Evolutionary conservation across 345 rosid genomes (phyloP).

Genomic region (Aquilaria yunnanensis): DNA sequence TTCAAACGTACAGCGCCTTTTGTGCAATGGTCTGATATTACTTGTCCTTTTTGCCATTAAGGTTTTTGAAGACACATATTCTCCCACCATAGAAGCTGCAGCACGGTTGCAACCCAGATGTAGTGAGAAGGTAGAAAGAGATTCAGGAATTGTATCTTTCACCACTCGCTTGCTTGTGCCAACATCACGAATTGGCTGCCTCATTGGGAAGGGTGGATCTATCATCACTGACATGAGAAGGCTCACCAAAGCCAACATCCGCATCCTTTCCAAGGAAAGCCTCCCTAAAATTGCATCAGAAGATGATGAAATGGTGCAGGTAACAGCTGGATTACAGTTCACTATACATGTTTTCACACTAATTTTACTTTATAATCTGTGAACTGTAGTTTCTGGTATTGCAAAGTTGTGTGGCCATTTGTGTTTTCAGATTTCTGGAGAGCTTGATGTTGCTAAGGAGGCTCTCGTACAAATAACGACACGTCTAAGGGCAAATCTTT

Average conservation of each 20-base stretch:
- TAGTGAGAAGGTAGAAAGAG: conserved; percentile 90
- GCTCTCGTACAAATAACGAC: conserved; percentile 81
- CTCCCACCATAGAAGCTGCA: conserved; percentile 90
- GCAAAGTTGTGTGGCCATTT: background rate
- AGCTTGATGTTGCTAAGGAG: conserved; percentile 91
- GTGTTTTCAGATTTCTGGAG: conserved; percentile 70
- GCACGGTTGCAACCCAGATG: conserved; percentile 86
- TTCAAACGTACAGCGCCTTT: background rate
- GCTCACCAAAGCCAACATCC: conserved; percentile 82
- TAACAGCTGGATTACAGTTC: conserved; percentile 17
- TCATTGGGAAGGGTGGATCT: conserved; percentile 91
- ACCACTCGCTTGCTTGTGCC: conserved; percentile 93
- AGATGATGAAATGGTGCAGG: conserved; percentile 99
- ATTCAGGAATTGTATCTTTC: conserved; percentile 85
- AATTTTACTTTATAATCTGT: conserved; percentile 11
- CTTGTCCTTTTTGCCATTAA: conserved; percentile 19
- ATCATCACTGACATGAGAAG: conserved; percentile 92
- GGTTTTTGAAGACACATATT: conserved; percentile 78
- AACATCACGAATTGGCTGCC: conserved; percentile 88
- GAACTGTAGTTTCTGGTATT: background rate
- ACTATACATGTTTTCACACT: background rate
- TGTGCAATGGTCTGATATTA: conserved; percentile 6
- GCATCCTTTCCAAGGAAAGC: conserved; percentile 77
- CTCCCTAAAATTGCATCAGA: conserved; percentile 85
- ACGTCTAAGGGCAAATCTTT: conserved; percentile 79